phyloP scores from a whole-genome alignment of 2,329 filamentous ascomycete genomes.

The Rhinocladiella mackenziei region DNA sequence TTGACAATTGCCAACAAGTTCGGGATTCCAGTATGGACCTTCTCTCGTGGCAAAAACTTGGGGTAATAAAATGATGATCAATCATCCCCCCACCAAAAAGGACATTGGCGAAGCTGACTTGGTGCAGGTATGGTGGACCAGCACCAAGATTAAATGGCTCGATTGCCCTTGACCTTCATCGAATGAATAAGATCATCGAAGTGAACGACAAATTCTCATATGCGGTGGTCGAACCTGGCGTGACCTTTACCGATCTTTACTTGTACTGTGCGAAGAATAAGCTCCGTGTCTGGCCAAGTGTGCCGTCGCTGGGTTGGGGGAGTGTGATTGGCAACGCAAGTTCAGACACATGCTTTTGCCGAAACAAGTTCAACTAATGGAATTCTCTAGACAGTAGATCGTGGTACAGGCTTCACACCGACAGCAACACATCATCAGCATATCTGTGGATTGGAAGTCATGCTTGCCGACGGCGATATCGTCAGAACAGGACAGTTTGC shows the following conservation, averaged over 20 bases:
- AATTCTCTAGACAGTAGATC: slow-evolving; percentile 41
- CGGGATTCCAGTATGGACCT: slow-evolving; percentile 26
- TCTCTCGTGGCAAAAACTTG: slow-evolving; percentile 27
- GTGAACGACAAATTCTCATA: slow-evolving; percentile 35
- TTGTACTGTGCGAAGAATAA: slow-evolving; percentile 38
- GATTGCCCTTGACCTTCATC: slow-evolving; percentile 44
- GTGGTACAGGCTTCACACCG: slow-evolving; percentile 37
- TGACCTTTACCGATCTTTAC: slow-evolving; percentile 47
- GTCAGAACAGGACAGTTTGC: slow-evolving; percentile 42
- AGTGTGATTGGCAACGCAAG: slow-evolving; percentile 46
- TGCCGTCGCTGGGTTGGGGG: slow-evolving; percentile 49
- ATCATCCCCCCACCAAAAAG: not conserved
- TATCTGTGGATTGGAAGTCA: slow-evolving; percentile 45
- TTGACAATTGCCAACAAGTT: slow-evolving; percentile 23
- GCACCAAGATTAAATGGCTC: slow-evolving; percentile 45
- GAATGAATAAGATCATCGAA: slow-evolving; percentile 36
- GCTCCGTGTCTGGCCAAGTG: slow-evolving; percentile 46
- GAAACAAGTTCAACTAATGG: slow-evolving; percentile 3
- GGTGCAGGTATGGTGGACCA: slow-evolving; percentile 48
- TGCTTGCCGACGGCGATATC: slow-evolving; percentile 39
- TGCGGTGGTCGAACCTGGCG: slow-evolving; percentile 41
- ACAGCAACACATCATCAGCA: slow-evolving; percentile 46
- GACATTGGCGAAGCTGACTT: slow-evolving; percentile 1
- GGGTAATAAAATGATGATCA: slow-evolving; percentile 12
- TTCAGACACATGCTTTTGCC: not conserved